Conservation (phyloP, 345 rosid species). For the Mangifera indica region DNA sequence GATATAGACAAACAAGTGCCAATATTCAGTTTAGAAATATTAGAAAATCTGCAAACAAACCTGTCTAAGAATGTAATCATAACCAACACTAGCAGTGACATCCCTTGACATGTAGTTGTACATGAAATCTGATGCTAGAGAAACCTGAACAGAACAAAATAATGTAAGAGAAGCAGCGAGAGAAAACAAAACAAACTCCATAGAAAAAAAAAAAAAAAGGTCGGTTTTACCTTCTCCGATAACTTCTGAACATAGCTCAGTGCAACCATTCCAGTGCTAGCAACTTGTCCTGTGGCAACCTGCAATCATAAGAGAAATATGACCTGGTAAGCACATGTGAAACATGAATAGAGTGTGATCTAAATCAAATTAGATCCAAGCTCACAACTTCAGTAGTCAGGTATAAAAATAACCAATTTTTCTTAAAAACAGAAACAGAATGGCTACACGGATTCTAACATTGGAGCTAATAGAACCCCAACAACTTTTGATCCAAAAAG, state of each 20-base stretch:
- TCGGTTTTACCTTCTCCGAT: constrained; percentile 73
- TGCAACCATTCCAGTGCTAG: constrained; percentile 83
- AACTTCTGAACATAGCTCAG: constrained; percentile 96
- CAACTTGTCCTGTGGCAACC: constrained; percentile 95
- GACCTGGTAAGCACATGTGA: constrained; percentile 2
- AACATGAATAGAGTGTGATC: neutral
- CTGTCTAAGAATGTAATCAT: constrained; percentile 96
- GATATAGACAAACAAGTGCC: neutral
- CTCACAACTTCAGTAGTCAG: neutral
- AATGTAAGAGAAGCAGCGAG: constrained; percentile 12
- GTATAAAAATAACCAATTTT: neutral
- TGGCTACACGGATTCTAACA: neutral
- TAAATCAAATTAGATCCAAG: constrained; percentile 5
- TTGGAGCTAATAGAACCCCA: constrained; percentile 1
- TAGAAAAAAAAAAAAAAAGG: constrained; percentile 5
- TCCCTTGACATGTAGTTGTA: constrained; percentile 88
- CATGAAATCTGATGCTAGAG: constrained; percentile 83
- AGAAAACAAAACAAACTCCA: neutral
- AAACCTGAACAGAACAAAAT: constrained; percentile 52
- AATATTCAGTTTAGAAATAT: constrained; percentile 5
- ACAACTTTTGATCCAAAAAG: neutral
- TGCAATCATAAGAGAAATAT: constrained; percentile 27
- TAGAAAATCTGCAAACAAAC: constrained; percentile 38
- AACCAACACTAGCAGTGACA: constrained; percentile 84
- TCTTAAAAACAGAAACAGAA: neutral